Conservation (phyloP, 768 basidiomycete genomes). For the Gymnopilus dilepis region DNA sequence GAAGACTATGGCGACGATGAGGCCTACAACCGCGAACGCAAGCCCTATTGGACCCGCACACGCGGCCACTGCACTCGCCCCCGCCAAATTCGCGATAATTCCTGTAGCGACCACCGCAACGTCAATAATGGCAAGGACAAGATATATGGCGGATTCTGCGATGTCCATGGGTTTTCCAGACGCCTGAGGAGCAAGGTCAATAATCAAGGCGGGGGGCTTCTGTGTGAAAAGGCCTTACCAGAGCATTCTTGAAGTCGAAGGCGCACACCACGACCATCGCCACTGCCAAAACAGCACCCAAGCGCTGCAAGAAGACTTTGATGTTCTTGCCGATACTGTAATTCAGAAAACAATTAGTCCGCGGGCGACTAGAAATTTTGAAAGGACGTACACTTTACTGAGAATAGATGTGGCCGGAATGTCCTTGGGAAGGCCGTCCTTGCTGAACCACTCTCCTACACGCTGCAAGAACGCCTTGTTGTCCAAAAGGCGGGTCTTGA, state of each 20-base stretch:
- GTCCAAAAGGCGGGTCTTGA: background rate
- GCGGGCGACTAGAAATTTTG: too few relatives aligned
- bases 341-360: background rate
- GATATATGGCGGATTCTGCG: background rate
- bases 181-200: background rate
- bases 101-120: background rate
- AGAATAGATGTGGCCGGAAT: background rate
- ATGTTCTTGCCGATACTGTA: background rate
- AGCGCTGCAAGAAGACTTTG: background rate
- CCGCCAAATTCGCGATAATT: background rate
- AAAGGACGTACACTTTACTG: background rate
- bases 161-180: constrained; percentile 2
- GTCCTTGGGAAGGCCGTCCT: background rate
- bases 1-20: background rate
- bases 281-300: background rate
- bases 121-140: background rate
- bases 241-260: background rate
- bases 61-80: background rate
- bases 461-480: background rate
- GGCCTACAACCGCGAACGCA: background rate
- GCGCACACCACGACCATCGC: background rate
- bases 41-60: constrained; percentile 1
- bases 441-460: background rate
- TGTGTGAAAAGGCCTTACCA: background rate
- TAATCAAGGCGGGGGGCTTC: background rate